phyloP scores from a whole-genome alignment of 169 alveolate species.

The Cryptosporidium ubiquitum region DNA sequence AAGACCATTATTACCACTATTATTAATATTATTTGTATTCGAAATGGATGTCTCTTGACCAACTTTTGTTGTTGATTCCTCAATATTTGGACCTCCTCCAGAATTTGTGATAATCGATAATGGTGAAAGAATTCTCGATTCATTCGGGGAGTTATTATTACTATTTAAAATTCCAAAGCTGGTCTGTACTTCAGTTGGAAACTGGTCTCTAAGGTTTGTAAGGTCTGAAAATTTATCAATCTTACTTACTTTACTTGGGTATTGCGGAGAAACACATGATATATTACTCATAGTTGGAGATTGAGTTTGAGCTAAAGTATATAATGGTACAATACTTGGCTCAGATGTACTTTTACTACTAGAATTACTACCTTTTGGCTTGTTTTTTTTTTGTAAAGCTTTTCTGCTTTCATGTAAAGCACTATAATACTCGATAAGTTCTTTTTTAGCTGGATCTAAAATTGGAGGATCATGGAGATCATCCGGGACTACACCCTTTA shows the following conservation, averaged over 20 bases:
- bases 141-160: not conserved
- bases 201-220: not conserved
- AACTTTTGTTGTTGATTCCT: not conserved
- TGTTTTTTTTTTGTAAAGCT: constrained; percentile 38
- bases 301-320: constrained; percentile 36
- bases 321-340: constrained; percentile 54
- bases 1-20: not conserved
- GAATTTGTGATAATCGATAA: not conserved
- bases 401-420: constrained; percentile 68
- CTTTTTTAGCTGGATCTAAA: constrained; percentile 68
- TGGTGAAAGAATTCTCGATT: not conserved
- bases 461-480: constrained; percentile 73
- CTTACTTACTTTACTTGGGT: not conserved
- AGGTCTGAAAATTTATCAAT: not conserved
- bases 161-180: not conserved
- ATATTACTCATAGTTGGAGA: constrained; percentile 3
- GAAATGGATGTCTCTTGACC: not conserved
- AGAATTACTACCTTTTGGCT: constrained; percentile 1
- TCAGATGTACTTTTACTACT: not conserved
- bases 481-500: constrained; percentile 69
- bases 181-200: not conserved
- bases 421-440: constrained; percentile 58
- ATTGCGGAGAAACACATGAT: not conserved
- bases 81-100: not conserved
- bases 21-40: not conserved